Base-by-base conservation (phyloP, 768 basidiomycete species). In the Xerocomellus chrysenteron region DNA sequence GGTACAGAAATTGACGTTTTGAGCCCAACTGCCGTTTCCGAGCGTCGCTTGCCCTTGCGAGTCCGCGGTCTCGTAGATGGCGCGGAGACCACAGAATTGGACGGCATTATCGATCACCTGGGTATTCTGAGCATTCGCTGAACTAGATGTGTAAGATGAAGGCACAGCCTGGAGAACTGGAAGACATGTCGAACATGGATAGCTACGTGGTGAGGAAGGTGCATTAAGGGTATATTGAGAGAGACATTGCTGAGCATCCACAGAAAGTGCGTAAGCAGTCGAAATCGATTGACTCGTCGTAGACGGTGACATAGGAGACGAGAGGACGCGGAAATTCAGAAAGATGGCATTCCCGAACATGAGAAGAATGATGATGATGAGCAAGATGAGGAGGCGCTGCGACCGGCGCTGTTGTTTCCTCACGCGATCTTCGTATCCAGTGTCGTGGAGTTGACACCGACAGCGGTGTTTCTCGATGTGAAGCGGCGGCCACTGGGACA, bases 31-130 rank as follows among this genome's bases (percentile, higher is more conserved):
- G 2, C 73, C 74, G 21, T 74, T 75, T 47, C 73, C 69, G 10
- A 82, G 71, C 1, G 63, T 67, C 1, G 70, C 61, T 62, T 79
- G 79, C 1, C 75, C 77, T 50, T 68, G 64, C 16, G 66, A 57
- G 16, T 71, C 64, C 11, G 77, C 65, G 2, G 69, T 71, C 48
- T 76, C 75, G 59, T 76, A 80, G 57, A 82, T 61, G 12, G 77
- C 69, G 7, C 76, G 69, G 33, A 82, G 69, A 13, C 80, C 70
- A 55, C 80, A 82, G 57, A 82, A 82, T 58, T 82, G 80, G 1
- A 78, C 50, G 5, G 75, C 76, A 33, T 75, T 73, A 35, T 56
- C 54, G 47, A 76, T 67, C 26, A 58, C 49, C 56, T 75, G 71
- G 19, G 68, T 48, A 32, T 74, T 68, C 57, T 77, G 67, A 19